Base-by-base conservation (phyloP, 805 yeast genomes). In the Yamadazyma scolyti region DNA sequence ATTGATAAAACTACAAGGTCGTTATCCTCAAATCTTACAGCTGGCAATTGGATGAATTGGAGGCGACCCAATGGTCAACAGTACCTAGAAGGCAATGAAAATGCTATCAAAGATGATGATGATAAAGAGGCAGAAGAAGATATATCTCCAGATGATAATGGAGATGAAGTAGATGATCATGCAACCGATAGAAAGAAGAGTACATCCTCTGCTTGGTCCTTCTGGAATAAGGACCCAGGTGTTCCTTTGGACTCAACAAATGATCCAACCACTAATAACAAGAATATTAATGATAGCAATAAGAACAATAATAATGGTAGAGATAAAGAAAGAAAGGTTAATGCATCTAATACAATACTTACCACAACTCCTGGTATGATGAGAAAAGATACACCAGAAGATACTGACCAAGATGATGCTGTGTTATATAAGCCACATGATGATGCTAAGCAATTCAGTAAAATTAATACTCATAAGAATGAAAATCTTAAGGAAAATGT, bases 391-490 rank as follows among this genome's bases (percentile, higher is more conserved):
- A 4, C 27, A 27, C 10, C 25, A 23, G 5, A 17, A 14, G 13
- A 31, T 16, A 26, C 26, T 13, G 32, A 28, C 11, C 25, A 35
- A 24, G 69, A 64, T 30, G 72, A 65, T 39, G 72, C 72, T 1
- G 71, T 65, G 4, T 51, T 65, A 34, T 65, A 65, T 43, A 64
- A 63, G 37, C 65, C 71, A 5, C 72, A 65, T 34, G 54, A 57
- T 30, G 54, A 61, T 29, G 51, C 69, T 5, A 44, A 52, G 19
- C 64, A 65, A 34, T 65, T 65, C 48, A 53, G 47, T 34, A 54
- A 62, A 36, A 63, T 65, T 38, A 62, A 65, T 40, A 65, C 70
- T 6, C 72, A 64, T 44, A 63, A 60, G 37, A 65, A 65, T 44
- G 71, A 65, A 39, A 63, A 65, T 46, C 42, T 65, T 23, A 40